Evolutionary conservation across 441 rosid genomes (phyloP), one percentile per base, ranked within the genome.

Genomic region (Populus trichocarpa): DNA sequence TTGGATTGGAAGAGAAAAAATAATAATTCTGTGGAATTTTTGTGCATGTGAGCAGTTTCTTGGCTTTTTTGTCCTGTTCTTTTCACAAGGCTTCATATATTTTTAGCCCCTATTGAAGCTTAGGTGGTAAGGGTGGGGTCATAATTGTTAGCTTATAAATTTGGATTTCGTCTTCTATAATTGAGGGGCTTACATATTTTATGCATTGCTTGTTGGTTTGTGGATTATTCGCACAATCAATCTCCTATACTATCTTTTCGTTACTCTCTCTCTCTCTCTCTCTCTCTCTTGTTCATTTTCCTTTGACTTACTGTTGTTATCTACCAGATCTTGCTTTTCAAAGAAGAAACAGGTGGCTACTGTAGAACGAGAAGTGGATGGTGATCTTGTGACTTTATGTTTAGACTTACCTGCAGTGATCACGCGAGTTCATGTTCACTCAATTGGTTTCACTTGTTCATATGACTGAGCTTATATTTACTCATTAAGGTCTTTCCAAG

Each of bases 341-440:
- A 87, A 53, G 95, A 90, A 28, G 82, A 90, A 90, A 83, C 80
- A 81, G 70, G 30, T 81, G 69, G 99, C 90, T 33, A 94, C 87
- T 0, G 97, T 92, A 36, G 99, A 92, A 72, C 86, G 98, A 85
- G 99, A 96, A 88, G 98, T 94, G 25, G 99, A 94, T 77, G 97
- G 93, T 84, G 98, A 98, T 79, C 93, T 93, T 28, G 99, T 94
- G 85, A 94, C 94, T 3, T 72, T 96, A 69, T 85, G 85, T 81
- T 74, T 94, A 81, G 91, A 89, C 72, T 87, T 95, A 70, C 99
- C 98, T 3, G 99, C 97, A 7, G 94, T 95, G 38, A 92, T 93
- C 69, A 91, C 97, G 95, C 91, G 83, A 86, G 92, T 84, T 59
- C 20, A n/a, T 20, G 12, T 80, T 76, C 35, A 23, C 63, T 71